Percentiles rank a stretch among this genome's conserved stretches.
Evolutionary conservation across 106 monocot species (phyloP).

Genomic region (Acanthochlamys bracteata): DNA sequence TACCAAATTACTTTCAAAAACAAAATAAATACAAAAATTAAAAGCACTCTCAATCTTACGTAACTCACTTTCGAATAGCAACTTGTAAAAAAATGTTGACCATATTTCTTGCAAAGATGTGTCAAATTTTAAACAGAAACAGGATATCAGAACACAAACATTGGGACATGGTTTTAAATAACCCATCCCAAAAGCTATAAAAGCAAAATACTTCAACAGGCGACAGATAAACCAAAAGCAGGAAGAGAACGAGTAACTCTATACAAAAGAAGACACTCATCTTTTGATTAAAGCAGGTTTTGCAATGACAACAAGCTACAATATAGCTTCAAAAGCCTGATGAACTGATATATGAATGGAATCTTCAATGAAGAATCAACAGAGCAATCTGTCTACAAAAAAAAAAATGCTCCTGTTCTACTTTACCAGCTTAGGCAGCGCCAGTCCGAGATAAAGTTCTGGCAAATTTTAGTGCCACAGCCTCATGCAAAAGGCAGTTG

Average conservation of each 20-base stretch:
- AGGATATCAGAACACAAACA: too few species aligned
- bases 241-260: neutral
- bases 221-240: conserved; percentile 4
- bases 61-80: too few species aligned
- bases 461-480: conserved; percentile 59
- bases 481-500: conserved; percentile 61
- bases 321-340: conserved; percentile 1
- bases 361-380: conserved; percentile 24
- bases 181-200: too few species aligned
- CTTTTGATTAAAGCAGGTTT: neutral
- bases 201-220: too few species aligned
- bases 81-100: too few species aligned
- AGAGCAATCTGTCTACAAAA: conserved; percentile 28
- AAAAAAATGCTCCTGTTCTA: conserved; percentile 28
- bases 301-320: conserved; percentile 5
- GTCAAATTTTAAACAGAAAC: too few species aligned
- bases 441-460: neutral
- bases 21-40: too few species aligned
- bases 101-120: too few species aligned
- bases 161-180: too few species aligned
- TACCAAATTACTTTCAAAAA: too few species aligned
- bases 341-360: conserved; percentile 10
- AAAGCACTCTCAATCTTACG: too few species aligned
- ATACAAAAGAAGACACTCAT: neutral
- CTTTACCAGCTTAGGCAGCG: conserved; percentile 3